Conservation (phyloP, 106 monocot genomes). For the Xerophyta viscosa region DNA sequence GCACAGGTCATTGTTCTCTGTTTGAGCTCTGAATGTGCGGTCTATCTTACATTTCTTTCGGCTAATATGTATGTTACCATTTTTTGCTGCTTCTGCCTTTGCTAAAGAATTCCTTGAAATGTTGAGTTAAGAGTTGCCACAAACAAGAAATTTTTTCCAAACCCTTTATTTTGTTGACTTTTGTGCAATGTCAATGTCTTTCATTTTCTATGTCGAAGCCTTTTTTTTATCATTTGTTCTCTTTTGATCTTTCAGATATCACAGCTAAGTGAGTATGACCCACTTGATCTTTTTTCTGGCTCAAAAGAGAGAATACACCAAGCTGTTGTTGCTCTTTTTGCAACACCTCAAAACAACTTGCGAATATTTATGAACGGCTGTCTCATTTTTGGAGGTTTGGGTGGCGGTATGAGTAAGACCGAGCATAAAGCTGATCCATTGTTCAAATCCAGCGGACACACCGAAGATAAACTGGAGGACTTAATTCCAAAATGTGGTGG, state of each 20-base stretch:
- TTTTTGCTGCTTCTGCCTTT: background rate
- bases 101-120: background rate
- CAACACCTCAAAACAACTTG: conserved; percentile 76
- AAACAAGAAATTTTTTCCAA: too few relatives aligned
- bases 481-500: conserved; percentile 18
- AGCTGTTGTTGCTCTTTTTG: conserved; percentile 55
- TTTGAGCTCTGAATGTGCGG: conserved; percentile 1
- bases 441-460: conserved; percentile 10
- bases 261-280: conserved; percentile 68
- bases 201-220: too few relatives aligned
- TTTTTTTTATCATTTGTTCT: too few relatives aligned
- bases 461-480: conserved; percentile 29
- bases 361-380: conserved; percentile 71
- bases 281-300: conserved; percentile 87
- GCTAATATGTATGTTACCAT: background rate
- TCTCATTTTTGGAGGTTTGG: conserved; percentile 64
- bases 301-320: conserved; percentile 53
- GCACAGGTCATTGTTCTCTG: too few relatives aligned
- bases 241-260: conserved; percentile 67
- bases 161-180: too few relatives aligned
- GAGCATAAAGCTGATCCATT: conserved; percentile 2
- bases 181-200: too few relatives aligned
- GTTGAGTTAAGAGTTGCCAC: too few relatives aligned
- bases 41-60: background rate
- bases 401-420: conserved; percentile 31